These are phyloP conservation scores for Geopyxis carbonaria DNA, from an alignment of 495 filamentous ascomycete species.

Conservation along the genomic window DNA sequence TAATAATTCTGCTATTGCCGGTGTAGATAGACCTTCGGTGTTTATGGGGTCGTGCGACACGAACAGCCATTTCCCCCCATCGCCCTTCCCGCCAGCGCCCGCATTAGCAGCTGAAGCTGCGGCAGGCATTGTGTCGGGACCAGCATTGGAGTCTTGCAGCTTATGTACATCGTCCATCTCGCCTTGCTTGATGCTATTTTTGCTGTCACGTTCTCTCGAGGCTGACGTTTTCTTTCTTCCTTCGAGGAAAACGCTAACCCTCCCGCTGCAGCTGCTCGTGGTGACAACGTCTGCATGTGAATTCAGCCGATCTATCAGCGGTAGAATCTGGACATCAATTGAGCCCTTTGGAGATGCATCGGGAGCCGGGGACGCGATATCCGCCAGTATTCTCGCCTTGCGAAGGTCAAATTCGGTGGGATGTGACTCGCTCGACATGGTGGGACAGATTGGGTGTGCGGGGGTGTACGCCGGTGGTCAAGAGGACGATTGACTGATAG, in stretches of 20 bases:
- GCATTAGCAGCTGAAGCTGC: conserved; percentile 26
- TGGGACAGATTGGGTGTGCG: no score
- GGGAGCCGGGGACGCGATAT: conserved; percentile 11
- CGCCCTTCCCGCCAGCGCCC: conserved; percentile 60
- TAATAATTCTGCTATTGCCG: conserved; percentile 13
- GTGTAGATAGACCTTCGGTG: conserved; percentile 6
- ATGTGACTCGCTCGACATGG: no score
- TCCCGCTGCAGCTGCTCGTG: conserved; percentile 78
- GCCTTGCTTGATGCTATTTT: conserved; percentile 4
- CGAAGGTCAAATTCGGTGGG: conserved; percentile 10
- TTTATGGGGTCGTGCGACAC: conserved; percentile 62
- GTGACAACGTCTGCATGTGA: conserved; percentile 51
- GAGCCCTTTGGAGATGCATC: conserved; percentile 61
- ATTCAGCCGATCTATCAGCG: conserved; percentile 63
- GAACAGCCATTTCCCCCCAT: conserved; percentile 68
- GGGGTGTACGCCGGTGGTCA: no score
- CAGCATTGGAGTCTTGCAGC: conserved; percentile 4
- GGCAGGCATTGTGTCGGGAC: background rate
- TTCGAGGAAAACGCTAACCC: conserved; percentile 73
- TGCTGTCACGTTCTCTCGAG: background rate
- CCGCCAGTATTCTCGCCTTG: conserved; percentile 13
- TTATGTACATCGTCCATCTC: background rate
- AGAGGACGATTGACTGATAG: no score
- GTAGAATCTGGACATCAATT: conserved; percentile 58
- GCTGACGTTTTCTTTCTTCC: conserved; percentile 36